Conservation (phyloP, 192 early-diverging fungal genomes). For the Phycomyces nitens region DNA sequence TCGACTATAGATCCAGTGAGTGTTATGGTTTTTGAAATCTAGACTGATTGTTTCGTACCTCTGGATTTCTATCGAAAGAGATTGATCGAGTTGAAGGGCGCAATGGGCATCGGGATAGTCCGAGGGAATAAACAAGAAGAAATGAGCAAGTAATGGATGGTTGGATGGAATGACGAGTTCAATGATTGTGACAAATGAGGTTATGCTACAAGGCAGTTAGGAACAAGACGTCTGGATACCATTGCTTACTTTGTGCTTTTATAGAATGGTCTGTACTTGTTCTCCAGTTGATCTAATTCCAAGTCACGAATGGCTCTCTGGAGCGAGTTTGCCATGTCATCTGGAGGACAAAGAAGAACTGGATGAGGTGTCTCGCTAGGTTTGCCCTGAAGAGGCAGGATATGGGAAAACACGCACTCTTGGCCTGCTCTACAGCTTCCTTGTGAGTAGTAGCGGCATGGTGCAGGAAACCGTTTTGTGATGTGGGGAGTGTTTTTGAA, state of each 20-base stretch:
- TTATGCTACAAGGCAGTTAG: neutral
- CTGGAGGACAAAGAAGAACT: neutral
- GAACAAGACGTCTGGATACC: too few species aligned
- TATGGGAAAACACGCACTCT: constrained; percentile 25
- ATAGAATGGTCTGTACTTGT: constrained; percentile 4
- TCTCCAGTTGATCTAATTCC: constrained; percentile 19
- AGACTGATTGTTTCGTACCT: neutral
- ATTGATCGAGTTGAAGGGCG: constrained; percentile 3
- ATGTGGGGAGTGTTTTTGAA: constrained; percentile 4
- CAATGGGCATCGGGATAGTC: constrained; percentile 22
- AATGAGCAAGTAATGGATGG: neutral
- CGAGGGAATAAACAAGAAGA: constrained; percentile 6
- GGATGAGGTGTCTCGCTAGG: constrained; percentile 5
- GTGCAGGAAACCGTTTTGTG: constrained; percentile 19
- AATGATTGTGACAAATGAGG: neutral
- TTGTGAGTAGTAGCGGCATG: constrained; percentile 23
- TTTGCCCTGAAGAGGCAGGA: constrained; percentile 14
- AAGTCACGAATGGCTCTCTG: constrained; percentile 21
- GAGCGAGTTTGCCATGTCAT: constrained; percentile 12
- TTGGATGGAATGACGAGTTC: neutral
- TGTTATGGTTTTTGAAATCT: neutral
- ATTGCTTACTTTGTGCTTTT: constrained; percentile 7
- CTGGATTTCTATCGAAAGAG: neutral
- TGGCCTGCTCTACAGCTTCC: constrained; percentile 30
- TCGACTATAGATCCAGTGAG: too few species aligned